Percentiles rank a stretch among this genome's conserved stretches.
These are phyloP conservation scores for Cydonia oblonga DNA, from an alignment of 331 rosid genomes.

Conservation along the genomic window DNA sequence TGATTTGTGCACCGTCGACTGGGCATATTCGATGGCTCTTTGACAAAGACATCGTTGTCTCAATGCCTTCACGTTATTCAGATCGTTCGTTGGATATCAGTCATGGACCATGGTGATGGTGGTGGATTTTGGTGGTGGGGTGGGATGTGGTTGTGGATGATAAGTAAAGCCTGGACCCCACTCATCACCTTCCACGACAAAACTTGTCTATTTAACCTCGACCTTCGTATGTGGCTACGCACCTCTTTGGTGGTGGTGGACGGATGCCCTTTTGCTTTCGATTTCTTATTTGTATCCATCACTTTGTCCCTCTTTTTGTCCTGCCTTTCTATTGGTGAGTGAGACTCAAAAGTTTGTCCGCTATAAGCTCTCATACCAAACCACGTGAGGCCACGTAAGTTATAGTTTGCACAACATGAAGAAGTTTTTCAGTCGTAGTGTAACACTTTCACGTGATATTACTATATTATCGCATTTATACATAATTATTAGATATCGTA, in stretches of 20 bases:
- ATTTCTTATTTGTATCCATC: not conserved
- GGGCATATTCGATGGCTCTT: slow-evolving; percentile 44
- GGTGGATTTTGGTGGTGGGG: not conserved
- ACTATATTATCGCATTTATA: no score
- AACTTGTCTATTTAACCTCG: slow-evolving; percentile 18
- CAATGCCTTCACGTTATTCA: not conserved
- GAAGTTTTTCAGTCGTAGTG: not conserved
- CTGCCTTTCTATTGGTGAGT: not conserved
- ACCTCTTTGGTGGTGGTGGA: slow-evolving; percentile 16
- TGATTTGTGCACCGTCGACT: slow-evolving; percentile 39
- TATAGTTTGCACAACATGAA: not conserved
- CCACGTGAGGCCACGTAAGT: not conserved
- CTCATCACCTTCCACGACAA: slow-evolving; percentile 13
- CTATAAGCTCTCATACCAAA: not conserved
- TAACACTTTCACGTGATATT: no score
- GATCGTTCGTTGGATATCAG: not conserved
- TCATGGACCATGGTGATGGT: no score
- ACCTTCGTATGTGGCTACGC: slow-evolving; percentile 37
- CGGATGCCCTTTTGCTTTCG: slow-evolving; percentile 16
- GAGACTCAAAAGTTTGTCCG: not conserved
- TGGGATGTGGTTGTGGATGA: slow-evolving; percentile 38
- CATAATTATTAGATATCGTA: no score
- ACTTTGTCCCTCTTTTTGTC: not conserved
- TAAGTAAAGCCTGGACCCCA: slow-evolving; percentile 43
- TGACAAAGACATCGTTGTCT: slow-evolving; percentile 37